A percentile compares a stretch with the other conserved stretches of the same genome.
Conservation (phyloP, 129 eudicot species). For the Gnaphalium uliginosum region DNA sequence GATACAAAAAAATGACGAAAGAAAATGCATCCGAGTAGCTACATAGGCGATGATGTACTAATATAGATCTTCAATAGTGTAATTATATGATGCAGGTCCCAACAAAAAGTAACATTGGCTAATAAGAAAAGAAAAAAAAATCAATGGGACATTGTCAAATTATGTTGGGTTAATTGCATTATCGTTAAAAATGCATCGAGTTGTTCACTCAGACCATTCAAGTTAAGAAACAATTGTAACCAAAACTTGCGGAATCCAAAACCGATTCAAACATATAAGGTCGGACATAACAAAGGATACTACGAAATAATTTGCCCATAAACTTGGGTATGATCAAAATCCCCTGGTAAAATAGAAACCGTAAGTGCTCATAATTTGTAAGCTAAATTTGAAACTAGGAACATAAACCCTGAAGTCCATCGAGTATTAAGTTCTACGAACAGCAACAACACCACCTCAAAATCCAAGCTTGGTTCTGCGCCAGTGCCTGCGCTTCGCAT, state of each 20-base stretch:
- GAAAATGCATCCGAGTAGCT: no score
- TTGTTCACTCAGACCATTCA: no score
- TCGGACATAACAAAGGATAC: not conserved
- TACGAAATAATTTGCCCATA: constrained; percentile 7
- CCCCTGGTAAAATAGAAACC: constrained; percentile 7
- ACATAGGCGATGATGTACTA: no score
- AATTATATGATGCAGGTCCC: no score
- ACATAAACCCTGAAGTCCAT: not conserved
- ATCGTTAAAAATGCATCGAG: not conserved
- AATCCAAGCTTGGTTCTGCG: constrained; percentile 92
- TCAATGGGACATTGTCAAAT: not conserved
- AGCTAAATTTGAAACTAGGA: not conserved
- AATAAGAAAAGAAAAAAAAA: no score
- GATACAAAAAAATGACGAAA: no score
- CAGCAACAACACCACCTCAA: constrained; percentile 31
- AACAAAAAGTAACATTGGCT: no score
- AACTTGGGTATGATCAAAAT: not conserved
- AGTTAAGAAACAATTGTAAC: not conserved
- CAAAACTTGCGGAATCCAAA: not conserved
- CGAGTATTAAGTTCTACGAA: not conserved
- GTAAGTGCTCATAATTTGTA: not conserved
- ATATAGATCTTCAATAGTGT: no score
- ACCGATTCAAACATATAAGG: not conserved
- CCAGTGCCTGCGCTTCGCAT: constrained; percentile 95
- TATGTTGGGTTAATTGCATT: not conserved